Percentiles rank a stretch among this genome's conserved stretches.
phyloP scores from a whole-genome alignment of 768 basidiomycete species.

The Stropharia rugosoannulata region DNA sequence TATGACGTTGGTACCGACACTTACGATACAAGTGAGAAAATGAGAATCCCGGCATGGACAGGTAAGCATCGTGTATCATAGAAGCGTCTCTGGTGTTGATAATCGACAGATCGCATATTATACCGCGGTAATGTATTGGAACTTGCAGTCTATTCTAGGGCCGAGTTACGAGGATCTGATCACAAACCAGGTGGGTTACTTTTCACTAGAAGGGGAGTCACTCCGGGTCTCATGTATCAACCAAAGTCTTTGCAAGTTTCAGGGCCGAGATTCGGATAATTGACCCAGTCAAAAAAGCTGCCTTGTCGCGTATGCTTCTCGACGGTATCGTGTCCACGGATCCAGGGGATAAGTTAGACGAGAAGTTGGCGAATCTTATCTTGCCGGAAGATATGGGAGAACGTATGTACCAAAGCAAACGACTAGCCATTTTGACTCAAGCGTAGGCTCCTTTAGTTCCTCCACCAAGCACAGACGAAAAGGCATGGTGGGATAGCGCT shows the following conservation, averaged over 20 bases:
- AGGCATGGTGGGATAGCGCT: constrained; percentile 76
- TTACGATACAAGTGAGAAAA: constrained; percentile 96
- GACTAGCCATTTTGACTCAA: not conserved
- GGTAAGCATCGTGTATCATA: constrained; percentile 43
- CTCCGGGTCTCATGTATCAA: constrained; percentile 1
- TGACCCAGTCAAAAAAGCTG: constrained; percentile 71
- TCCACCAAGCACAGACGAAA: constrained; percentile 78
- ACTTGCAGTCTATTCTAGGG: constrained; percentile 76
- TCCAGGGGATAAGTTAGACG: constrained; percentile 68
- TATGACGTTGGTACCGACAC: constrained; percentile 80
- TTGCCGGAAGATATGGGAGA: constrained; percentile 45
- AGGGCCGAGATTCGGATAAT: constrained; percentile 74
- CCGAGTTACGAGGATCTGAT: constrained; percentile 89
- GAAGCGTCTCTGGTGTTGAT: constrained; percentile 11
- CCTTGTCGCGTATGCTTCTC: constrained; percentile 66
- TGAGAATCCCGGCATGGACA: constrained; percentile 97
- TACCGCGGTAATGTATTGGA: constrained; percentile 76
- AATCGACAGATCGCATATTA: constrained; percentile 78
- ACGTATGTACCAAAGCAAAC: constrained; percentile 32
- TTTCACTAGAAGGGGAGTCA: not conserved
- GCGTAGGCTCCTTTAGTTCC: constrained; percentile 53
- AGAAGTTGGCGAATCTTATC: constrained; percentile 62
- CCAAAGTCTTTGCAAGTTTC: constrained; percentile 81
- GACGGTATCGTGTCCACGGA: constrained; percentile 61
- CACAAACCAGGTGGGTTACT: constrained; percentile 77